Base-by-base conservation (phyloP, 805 yeast species). In the Lipomyces anomalus region DNA sequence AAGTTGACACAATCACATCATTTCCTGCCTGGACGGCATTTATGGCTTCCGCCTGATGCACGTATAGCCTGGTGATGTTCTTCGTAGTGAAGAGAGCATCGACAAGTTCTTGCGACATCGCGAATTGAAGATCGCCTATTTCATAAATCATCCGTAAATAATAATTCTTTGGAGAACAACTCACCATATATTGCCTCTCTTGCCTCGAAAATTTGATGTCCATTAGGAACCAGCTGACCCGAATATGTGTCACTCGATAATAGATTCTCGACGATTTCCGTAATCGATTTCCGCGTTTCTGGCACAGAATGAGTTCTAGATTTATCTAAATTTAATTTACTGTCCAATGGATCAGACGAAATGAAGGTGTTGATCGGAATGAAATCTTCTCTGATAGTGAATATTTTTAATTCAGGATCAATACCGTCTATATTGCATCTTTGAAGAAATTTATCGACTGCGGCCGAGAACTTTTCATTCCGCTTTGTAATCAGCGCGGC, bases 1-100 rank as follows among this genome's bases (percentile, higher is more conserved):
- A 79, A 0, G 98, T 92, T n/a, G 95, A 81, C 2, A 89, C 80
- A 35, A 92, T 84, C 3, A 88, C 87, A 63, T 89, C 80, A 39
- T 75, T 69, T 0, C 79, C 78, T 0, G 65, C 56, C 39, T 76
- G 44, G 2, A 64, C 63, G 0, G 80, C 73, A 44, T 80, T 73
- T 1, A 89, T 62, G 0, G 96, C 97, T 41, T 76, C 74, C 1
- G 84, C 78, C 61, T 92, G 99, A 65, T 92, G 99, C 0, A 77
- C 61, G 61, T 87, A 92, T 29, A 90, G 73, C 4, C 67, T 60
- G 0, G 72, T 69, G 6, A 79, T 72, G 1, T 72, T 73, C 48
- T 71, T 72, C 6, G 69, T 63, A 6, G 69, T 66, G 36, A 68
- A 65, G 11, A 87, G 63, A 0, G 84, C 83, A 6, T 68, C 67